Evolutionary conservation across 2,329 filamentous ascomycete species (phyloP).

Genomic region (Thelonectria discophora): DNA sequence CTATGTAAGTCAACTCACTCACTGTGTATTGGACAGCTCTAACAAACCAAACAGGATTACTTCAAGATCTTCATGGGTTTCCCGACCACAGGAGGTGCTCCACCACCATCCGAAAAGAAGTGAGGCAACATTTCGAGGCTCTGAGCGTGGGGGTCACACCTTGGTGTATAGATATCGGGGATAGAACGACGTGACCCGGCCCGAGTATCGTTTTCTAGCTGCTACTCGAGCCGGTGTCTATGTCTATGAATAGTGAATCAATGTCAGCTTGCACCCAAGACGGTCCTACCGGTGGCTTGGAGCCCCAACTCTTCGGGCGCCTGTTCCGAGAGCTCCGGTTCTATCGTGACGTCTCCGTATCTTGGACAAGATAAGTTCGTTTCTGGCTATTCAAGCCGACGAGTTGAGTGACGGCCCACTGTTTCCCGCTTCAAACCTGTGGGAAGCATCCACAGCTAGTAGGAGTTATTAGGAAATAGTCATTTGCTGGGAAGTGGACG

Average conservation of each 20-base stretch:
- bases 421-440: slow-evolving; percentile 2
- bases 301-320: background rate
- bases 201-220: background rate
- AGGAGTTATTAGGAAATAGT: background rate
- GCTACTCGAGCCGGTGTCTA: background rate
- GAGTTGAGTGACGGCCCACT: background rate
- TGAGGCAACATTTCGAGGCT: slow-evolving; percentile 1
- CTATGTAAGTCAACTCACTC: slow-evolving; percentile 65
- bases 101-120: slow-evolving; percentile 63
- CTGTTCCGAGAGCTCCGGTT: slow-evolving; percentile 1
- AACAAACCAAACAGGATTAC: slow-evolving; percentile 65
- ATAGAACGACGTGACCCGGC: background rate
- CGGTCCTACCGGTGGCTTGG: too few relatives aligned
- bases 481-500: background rate
- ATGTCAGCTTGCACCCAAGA: background rate
- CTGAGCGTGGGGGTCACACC: background rate
- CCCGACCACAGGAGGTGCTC: slow-evolving; percentile 79
- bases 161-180: background rate
- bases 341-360: slow-evolving; percentile 2
- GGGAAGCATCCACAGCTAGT: background rate
- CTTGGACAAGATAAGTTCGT: background rate
- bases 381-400: background rate
- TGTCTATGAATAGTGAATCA: background rate
- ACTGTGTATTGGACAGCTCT: slow-evolving; percentile 18
- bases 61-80: slow-evolving; percentile 92